Base-by-base conservation (phyloP, 345 rosid species). In the Leavenworthia alabamica region DNA sequence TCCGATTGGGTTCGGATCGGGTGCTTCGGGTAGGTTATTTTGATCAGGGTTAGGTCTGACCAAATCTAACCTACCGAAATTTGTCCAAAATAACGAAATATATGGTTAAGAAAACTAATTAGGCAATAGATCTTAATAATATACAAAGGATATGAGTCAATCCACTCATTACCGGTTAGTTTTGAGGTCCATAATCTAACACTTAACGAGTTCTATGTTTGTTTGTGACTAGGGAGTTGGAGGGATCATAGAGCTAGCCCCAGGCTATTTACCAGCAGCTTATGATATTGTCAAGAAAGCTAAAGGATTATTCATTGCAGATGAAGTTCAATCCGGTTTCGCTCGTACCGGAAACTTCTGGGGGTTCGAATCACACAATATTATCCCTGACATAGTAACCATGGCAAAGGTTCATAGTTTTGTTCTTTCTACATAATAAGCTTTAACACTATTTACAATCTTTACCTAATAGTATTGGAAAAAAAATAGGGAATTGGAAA, bases 381-480 rank as follows among this genome's bases (percentile, higher is more conserved):
- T 94, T n/a, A 80, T 88, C 75, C 99, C 99, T 68, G 99, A 90
- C 80, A 90, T 94, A 7, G 99, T 94, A 23, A 94, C 99, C 41
- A 83, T 90, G 96, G 97, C 97, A 54, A 94, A 94, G 99, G 99
- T 93, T 56, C n/a, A n/a, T n/a, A n/a, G n/a, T n/a, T n/a, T n/a
- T n/a, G n/a, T n/a, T n/a, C n/a, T n/a, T n/a, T n/a, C n/a, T n/a
- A n/a, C n/a, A n/a, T n/a, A n/a, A n/a, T 46, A 48, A 52, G 16
- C 68, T 51, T 68, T 72, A 14, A 20, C 72, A 16, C 28, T 15
- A 13, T n/a, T 3, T 42, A 44, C 0, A 16, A 22, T 13, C 23
- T 6, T n/a, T 52, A 4, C 20, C 39, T 26, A 44, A 43, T 35
- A 14, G 1, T 55, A 54, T 3, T 52, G 17, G 35, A 40, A 17